Conservation (phyloP, 2,329 filamentous ascomycete species). For the Colletotrichum falcatum region DNA sequence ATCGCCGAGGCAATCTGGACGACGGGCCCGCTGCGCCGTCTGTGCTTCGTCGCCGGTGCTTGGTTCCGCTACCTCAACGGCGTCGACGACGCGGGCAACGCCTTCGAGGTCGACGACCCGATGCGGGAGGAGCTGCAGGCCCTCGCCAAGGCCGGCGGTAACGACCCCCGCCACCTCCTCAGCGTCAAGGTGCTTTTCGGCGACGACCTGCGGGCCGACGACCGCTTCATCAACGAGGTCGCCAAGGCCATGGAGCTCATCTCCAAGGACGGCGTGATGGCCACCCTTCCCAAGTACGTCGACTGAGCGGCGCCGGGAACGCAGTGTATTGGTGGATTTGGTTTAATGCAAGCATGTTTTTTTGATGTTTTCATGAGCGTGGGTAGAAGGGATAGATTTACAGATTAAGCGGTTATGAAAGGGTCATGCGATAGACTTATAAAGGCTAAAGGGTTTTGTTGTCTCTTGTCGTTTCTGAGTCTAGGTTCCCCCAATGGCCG, state of each 20-base stretch:
- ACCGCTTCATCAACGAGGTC: slow-evolving; percentile 61
- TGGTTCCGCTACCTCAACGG: slow-evolving; percentile 66
- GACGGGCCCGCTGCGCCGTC: slow-evolving; percentile 57
- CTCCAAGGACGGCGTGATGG: slow-evolving; percentile 59
- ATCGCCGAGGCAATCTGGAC: slow-evolving; percentile 61
- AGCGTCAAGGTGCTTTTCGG: slow-evolving; percentile 62
- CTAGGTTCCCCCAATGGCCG: no score
- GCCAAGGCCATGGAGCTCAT: slow-evolving; percentile 61
- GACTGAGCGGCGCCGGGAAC: neutral
- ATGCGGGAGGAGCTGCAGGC: slow-evolving; percentile 61
- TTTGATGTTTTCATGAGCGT: neutral
- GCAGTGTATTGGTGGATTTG: neutral
- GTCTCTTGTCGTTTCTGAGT: neutral
- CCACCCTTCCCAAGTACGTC: slow-evolving; percentile 63
- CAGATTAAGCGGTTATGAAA: slow-evolving; percentile 1
- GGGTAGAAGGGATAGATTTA: neutral
- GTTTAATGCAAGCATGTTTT: neutral
- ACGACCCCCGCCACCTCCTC: slow-evolving; percentile 56
- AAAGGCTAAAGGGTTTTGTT: neutral
- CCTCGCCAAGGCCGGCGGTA: slow-evolving; percentile 57
- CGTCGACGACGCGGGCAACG: slow-evolving; percentile 60
- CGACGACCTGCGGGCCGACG: slow-evolving; percentile 61
- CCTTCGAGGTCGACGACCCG: slow-evolving; percentile 59
- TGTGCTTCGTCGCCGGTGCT: slow-evolving; percentile 60
- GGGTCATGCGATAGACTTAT: neutral